Base-by-base conservation (phyloP, 1,139 yeast genomes). In the Suhomyces anneliseae region DNA sequence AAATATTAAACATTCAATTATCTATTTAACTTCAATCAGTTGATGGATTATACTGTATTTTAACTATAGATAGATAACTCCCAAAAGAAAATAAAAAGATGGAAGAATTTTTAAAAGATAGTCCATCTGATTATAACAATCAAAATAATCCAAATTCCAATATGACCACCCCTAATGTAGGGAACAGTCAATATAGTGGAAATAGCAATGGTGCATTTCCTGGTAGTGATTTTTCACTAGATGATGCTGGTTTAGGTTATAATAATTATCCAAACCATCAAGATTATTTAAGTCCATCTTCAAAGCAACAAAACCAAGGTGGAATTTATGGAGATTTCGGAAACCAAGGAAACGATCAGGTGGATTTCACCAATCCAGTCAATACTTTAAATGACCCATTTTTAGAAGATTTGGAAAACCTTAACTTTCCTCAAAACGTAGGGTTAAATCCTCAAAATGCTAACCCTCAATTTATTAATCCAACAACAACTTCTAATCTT, bases 81-180 rank as follows among this genome's bases (percentile, higher is more conserved):
- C 24, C 24, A 19, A 19, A 19, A 19, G 24, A 19, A 19, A 19
- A 2, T 19, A 19, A 19, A 19, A 51, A 31, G 12, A 71, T 71
- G 76, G 76, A 70, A 41, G 72, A 70, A 46, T 71, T 57, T 53
- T 62, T 70, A 47, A 69, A 64, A 47, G 74, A 70, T 42, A 69
- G 75, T 58, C 74, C 76, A 14, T 58, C 68, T 40, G 73, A 69
- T 47, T 56, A 52, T 38, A 39, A 34, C 43, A 44, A 50, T 37
- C 43, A 43, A 9, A 14, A 31, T 15, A 45, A 41, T 27, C 39
- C 35, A 10, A 36, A 39, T 27, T 45, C 57, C 36, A 41, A 38
- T 8, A 42, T 36, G 44, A 45, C 50, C 32, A 47, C 47, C 8
- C 47, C 47, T 24, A 45, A 41, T 32, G 29, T 45, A 15, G 45